Evolutionary conservation across 1,284 basidiomycete species (phyloP).

Genomic region (Fomitopsis schrenkii): DNA sequence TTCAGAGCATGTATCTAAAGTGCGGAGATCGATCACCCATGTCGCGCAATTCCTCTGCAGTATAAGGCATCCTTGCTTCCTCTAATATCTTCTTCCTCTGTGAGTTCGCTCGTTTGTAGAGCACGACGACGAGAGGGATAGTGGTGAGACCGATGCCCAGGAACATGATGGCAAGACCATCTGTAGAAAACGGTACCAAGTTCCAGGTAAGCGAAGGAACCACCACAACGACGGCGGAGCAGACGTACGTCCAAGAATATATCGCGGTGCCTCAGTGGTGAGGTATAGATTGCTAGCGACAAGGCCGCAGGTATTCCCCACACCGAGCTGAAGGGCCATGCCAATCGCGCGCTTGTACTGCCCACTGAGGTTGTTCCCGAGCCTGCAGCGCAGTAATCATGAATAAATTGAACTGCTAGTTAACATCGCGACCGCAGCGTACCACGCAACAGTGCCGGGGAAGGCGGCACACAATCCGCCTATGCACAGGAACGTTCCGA

Average conservation of each 20-base stretch:
- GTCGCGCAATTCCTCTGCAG: conserved; percentile 36
- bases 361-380: conserved; percentile 53
- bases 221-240: neutral
- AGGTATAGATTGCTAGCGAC: conserved; percentile 60
- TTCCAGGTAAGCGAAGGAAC: neutral
- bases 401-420: neutral
- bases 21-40: conserved; percentile 62
- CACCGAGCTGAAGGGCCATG: conserved; percentile 62
- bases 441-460: conserved; percentile 70
- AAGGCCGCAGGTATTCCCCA: conserved; percentile 52
- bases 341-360: conserved; percentile 64
- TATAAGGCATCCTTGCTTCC: conserved; percentile 9
- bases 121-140: conserved; percentile 42
- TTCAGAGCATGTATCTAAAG: conserved; percentile 54
- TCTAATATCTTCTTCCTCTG: conserved; percentile 22
- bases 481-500: conserved; percentile 63
- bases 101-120: conserved; percentile 53
- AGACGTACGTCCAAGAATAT: conserved; percentile 52
- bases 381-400: conserved; percentile 45
- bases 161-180: conserved; percentile 49
- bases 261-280: conserved; percentile 51
- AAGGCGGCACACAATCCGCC: conserved; percentile 56
- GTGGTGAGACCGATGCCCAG: conserved; percentile 41
- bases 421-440: conserved; percentile 11
- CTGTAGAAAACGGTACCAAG: conserved; percentile 32